Evolutionary conservation across 2,329 filamentous ascomycete species (phyloP).

Genomic region (Dothistroma septosporum): DNA sequence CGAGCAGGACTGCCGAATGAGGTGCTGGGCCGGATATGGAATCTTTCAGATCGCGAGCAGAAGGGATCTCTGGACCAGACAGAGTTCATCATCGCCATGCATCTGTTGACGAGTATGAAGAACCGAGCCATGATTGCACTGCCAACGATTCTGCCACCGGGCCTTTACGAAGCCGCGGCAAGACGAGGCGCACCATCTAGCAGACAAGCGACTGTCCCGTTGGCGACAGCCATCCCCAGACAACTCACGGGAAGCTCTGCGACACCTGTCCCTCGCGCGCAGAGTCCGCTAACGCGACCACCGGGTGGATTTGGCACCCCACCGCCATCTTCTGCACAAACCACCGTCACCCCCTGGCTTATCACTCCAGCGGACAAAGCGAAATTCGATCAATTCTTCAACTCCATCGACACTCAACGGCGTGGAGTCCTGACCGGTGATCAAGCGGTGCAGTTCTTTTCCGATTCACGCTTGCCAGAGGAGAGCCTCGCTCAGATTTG

Average conservation of each 20-base stretch:
- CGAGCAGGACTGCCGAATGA: slow-evolving; percentile 87
- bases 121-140: slow-evolving; percentile 73
- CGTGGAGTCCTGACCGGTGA: slow-evolving; percentile 87
- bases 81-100: slow-evolving; percentile 98
- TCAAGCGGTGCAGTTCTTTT: slow-evolving; percentile 90
- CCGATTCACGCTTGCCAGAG: slow-evolving; percentile 83
- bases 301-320: slow-evolving; percentile 45
- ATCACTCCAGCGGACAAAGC: slow-evolving; percentile 78
- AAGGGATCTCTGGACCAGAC: slow-evolving; percentile 79
- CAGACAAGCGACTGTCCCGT: slow-evolving; percentile 28
- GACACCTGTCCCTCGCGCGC: slow-evolving; percentile 53
- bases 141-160: slow-evolving; percentile 74
- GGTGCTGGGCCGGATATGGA: slow-evolving; percentile 91
- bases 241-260: slow-evolving; percentile 66
- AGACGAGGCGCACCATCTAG: slow-evolving; percentile 54
- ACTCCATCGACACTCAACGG: slow-evolving; percentile 72
- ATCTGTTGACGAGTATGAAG: slow-evolving; percentile 88
- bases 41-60: slow-evolving; percentile 88
- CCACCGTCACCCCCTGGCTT: slow-evolving; percentile 69
- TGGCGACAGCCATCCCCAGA: slow-evolving; percentile 60
- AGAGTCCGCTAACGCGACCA: slow-evolving; percentile 54
- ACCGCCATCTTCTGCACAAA: slow-evolving; percentile 48
- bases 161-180: slow-evolving; percentile 84
- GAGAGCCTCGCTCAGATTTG: slow-evolving; percentile 90
- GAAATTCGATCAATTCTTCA: slow-evolving; percentile 83